Evolutionary conservation across 345 rosid genomes (phyloP), one percentile per base, ranked within the genome.

Genomic region (Gossypium arboreum): DNA sequence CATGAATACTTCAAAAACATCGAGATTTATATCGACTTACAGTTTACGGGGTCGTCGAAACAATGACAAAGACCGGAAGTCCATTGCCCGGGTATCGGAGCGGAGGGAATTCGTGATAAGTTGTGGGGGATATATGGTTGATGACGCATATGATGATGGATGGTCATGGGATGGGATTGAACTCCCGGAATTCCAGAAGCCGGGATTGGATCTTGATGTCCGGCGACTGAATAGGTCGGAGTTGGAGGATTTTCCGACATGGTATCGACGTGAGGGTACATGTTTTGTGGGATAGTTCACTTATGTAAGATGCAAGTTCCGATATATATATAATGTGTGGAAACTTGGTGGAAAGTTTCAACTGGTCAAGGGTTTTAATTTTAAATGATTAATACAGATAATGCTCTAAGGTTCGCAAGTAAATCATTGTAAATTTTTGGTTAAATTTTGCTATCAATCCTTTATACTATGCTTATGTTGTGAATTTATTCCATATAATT

Each of bases 61-160:
- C 71, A 67, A 13, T 67, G 71, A 10, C 71, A 67, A 22, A 67
- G 71, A 47, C 71, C 41, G 17, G 71, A 67, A 47, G 56, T 67
- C 71, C 71, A 67, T 9, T 7, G 71, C 15, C 56, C 71, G 2
- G 17, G 18, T 2, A 67, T 17, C 13, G 71, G 71, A 67, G 41
- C 1, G 24, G 56, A 7, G 2, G 71, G 56, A 44, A 10, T 6
- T 16, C 41, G 39, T 15, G 22, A 12, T 17, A 63, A 63, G 22
- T 22, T 63, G 48, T 63, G 41, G 29, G 55, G 48, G 18, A 67
- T 20, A 45, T 66, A 47, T 15, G 27, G 10, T 43, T 65, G 70
- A 11, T 43, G 51, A 11, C 6, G 39, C 1, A 34, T 34, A 34
- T 55, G 50, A 43, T 65, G 69, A 34, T 29, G 45, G 12, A 1